Base-by-base conservation (phyloP, 495 filamentous ascomycete genomes). In the Xylaria grammica region DNA sequence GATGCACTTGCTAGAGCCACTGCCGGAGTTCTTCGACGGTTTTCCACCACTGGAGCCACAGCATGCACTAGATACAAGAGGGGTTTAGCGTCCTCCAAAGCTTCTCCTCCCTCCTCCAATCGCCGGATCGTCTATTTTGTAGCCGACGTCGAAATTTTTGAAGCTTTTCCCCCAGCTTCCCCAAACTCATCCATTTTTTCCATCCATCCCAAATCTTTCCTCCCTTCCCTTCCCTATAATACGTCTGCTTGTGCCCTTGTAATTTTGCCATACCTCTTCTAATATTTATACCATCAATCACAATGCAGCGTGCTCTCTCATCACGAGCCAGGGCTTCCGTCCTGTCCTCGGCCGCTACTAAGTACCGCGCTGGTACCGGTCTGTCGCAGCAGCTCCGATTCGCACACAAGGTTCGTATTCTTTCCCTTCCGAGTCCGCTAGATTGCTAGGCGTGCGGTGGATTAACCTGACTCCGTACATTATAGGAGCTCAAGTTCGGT, bases 401-500 rank as follows among this genome's bases (percentile, higher is more conserved):
- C 76, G 91, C 92, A 60, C 93, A 97, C 86, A 97, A 97, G 91
- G 92, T 94, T 81, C 66, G 86, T 78, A 38, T 52, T 72, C 51
- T 32, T 9, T 51, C 15, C n/a, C 36, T 17, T 46, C 11, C 10
- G 29, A 5, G 5, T 3, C 10, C 13, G 7, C 2, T 10, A 17
- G 26, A n/a, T 15, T 13, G 4, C 24, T 53, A 11, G 42, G 15
- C 20, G 42, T 20, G 19, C n/a, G 40, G 17, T 42, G 40, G 3
- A 13, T 10, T 0, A 6, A 53, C 11, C 60, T 74, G 20, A 74
- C 63, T n/a, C 7, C 55, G 1, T 36, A 44, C 55, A 20, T 48
- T 68, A 44, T 73, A 97, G 94, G 95, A 99, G 75, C 85, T 99
- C 73, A 97, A 96, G 84, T 99, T 99, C 72, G 96, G 95, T 71